Evolutionary conservation across 176 grass and related monocot genomes (phyloP).

Genomic region (Avena sativa): DNA sequence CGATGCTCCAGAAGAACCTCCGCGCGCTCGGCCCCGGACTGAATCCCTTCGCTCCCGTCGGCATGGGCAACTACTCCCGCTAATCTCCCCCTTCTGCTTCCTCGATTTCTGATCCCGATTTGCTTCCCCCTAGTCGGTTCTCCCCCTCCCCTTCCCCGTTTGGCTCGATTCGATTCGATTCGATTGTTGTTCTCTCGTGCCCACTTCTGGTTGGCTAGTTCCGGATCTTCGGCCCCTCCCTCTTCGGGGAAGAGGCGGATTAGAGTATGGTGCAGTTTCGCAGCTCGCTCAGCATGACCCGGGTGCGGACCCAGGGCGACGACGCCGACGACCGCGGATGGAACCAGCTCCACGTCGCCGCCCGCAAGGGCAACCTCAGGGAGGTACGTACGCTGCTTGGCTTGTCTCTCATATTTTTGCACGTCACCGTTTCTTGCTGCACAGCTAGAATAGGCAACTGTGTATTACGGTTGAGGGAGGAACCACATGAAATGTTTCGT

Average conservation of each 20-base stretch:
- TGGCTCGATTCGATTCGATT: background rate
- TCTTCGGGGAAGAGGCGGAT: background rate
- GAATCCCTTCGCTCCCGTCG: slow-evolving; percentile 85
- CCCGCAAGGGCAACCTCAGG: slow-evolving; percentile 86
- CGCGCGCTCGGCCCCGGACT: slow-evolving; percentile 84
- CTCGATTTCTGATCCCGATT: background rate
- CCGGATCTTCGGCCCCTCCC: slow-evolving; percentile 10
- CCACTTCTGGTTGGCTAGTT: background rate
- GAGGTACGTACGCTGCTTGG: slow-evolving; percentile 35
- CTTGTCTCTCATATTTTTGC: too few relatives aligned
- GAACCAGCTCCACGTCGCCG: slow-evolving; percentile 82
- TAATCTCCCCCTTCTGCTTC: slow-evolving; percentile 31
- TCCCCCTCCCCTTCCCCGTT: background rate
- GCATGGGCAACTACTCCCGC: slow-evolving; percentile 97
- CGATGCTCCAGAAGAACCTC: slow-evolving; percentile 64
- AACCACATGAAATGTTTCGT: too few relatives aligned
- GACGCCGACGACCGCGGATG: slow-evolving; percentile 68
- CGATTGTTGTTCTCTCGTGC: background rate
- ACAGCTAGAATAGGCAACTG: too few relatives aligned
- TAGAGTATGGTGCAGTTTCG: slow-evolving; percentile 54
- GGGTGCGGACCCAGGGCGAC: slow-evolving; percentile 15
- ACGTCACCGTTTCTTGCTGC: background rate
- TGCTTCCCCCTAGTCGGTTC: background rate
- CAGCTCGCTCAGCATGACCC: slow-evolving; percentile 52
- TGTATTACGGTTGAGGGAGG: too few relatives aligned